Conservation (phyloP, 257 asterid genomes). For the Nicotiana otophora region DNA sequence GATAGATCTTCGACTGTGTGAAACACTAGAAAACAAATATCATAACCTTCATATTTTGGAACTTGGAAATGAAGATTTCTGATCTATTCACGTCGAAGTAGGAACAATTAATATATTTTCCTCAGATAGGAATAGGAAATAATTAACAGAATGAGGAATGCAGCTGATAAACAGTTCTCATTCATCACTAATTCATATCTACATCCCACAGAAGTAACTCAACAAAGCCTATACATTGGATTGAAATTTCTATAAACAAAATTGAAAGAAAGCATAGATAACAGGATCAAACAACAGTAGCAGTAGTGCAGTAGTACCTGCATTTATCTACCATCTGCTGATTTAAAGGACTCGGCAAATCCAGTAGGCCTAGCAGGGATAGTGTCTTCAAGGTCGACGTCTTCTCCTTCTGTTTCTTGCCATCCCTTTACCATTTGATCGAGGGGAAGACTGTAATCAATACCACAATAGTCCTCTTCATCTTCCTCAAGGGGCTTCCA, state of each 20-base stretch:
- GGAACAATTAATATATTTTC: neutral
- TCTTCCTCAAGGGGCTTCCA: conserved; percentile 75
- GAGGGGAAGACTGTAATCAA: conserved; percentile 85
- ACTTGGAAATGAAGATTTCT: neutral
- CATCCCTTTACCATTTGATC: conserved; percentile 87
- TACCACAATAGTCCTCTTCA: conserved; percentile 69
- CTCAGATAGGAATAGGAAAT: neutral
- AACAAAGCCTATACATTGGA: neutral
- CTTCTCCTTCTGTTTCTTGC: conserved; percentile 76
- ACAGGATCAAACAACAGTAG: neutral
- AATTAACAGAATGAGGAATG: neutral
- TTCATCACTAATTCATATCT: conserved; percentile 7
- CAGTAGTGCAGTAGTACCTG: neutral
- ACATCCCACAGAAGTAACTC: neutral
- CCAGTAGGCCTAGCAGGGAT: conserved; percentile 88
- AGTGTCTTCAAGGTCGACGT: conserved; percentile 67
- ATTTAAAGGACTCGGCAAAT: conserved; percentile 79
- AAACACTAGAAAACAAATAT: too few relatives aligned
- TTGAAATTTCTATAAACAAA: neutral
- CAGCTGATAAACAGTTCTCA: neutral
- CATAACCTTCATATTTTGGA: too few relatives aligned
- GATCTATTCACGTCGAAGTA: neutral
- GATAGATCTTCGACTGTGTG: too few relatives aligned
- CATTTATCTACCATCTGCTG: conserved; percentile 65
- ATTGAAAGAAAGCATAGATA: neutral